phyloP scores from a whole-genome alignment of 495 filamentous ascomycete species.

The Amorphotheca resinae region DNA sequence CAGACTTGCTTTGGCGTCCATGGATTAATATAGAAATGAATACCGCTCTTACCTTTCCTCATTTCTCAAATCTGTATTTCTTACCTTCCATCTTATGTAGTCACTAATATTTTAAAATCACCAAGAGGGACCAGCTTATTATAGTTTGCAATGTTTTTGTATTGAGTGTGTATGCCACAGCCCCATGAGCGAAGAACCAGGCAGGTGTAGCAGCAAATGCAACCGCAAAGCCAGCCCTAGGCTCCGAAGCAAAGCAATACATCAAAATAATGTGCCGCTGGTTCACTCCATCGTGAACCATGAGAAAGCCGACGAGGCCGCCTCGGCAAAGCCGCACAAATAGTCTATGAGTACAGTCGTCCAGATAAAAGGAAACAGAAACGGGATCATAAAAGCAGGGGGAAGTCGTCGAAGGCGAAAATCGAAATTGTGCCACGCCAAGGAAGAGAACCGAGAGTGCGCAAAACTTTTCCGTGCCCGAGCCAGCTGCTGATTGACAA shows the following conservation, averaged over 20 bases:
- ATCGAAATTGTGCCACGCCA: conserved; percentile 13
- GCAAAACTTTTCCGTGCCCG: conserved; percentile 20
- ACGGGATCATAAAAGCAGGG: too few species aligned
- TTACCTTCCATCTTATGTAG: too few species aligned
- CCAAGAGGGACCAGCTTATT: neutral
- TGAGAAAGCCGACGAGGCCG: conserved; percentile 8
- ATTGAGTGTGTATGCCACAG: too few species aligned
- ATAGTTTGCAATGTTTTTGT: conserved; percentile 22
- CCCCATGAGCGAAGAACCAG: too few species aligned
- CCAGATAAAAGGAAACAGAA: conserved; percentile 5
- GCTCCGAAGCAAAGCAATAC: neutral
- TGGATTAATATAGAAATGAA: too few species aligned
- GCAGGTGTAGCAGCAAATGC: conserved; percentile 2
- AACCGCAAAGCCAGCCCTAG: neutral
- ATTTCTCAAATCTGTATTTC: too few species aligned
- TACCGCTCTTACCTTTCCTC: too few species aligned
- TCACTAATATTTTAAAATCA: too few species aligned
- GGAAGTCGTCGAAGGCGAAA: too few species aligned
- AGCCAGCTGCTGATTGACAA: conserved; percentile 19
- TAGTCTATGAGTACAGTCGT: conserved; percentile 20
- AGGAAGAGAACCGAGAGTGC: conserved; percentile 7
- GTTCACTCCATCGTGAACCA: neutral
- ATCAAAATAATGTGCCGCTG: neutral
- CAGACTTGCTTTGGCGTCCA: too few species aligned
- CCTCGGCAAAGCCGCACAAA: conserved; percentile 1